phyloP scores from a whole-genome alignment of 495 filamentous ascomycete species.

The Apodospora peruviana region DNA sequence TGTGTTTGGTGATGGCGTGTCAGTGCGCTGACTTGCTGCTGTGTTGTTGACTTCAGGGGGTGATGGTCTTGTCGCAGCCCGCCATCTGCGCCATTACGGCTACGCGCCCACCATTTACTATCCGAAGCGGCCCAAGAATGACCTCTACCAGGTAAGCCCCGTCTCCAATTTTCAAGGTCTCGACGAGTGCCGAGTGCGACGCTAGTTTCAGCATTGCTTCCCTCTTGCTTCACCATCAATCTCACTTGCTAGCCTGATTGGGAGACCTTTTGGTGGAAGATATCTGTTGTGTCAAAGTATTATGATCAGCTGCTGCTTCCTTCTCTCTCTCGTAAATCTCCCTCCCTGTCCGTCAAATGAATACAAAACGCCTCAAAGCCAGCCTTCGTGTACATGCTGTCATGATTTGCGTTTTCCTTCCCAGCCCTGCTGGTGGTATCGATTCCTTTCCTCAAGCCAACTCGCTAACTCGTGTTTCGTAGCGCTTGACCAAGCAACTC shows the following conservation, averaged over 20 bases:
- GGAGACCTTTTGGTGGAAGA: not conserved
- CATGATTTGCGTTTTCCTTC: no score
- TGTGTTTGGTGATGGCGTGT: no score
- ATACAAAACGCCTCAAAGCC: no score
- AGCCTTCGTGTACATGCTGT: not conserved
- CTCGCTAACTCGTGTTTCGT: conserved; percentile 19
- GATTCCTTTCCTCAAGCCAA: not conserved
- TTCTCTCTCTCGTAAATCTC: no score
- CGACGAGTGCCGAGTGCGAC: not conserved
- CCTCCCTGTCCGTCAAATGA: no score
- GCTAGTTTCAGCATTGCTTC: not conserved
- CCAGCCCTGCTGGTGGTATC: conserved; percentile 11
- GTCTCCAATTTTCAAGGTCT: not conserved
- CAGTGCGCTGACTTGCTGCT: conserved; percentile 19
- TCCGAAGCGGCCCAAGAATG: conserved; percentile 83
- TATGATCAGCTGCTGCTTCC: no score
- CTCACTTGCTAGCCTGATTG: not conserved
- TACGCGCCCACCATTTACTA: conserved; percentile 90
- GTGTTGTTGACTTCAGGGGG: conserved; percentile 51
- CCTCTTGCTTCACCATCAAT: not conserved
- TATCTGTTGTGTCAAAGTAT: no score
- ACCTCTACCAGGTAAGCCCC: conserved; percentile 70
- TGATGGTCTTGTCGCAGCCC: conserved; percentile 90
- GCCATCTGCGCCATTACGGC: conserved; percentile 90
- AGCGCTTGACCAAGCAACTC: conserved; percentile 80